These are phyloP conservation scores for Penicillium crystallinum DNA, from an alignment of 495 filamentous ascomycete genomes.

Conservation along the genomic window DNA sequence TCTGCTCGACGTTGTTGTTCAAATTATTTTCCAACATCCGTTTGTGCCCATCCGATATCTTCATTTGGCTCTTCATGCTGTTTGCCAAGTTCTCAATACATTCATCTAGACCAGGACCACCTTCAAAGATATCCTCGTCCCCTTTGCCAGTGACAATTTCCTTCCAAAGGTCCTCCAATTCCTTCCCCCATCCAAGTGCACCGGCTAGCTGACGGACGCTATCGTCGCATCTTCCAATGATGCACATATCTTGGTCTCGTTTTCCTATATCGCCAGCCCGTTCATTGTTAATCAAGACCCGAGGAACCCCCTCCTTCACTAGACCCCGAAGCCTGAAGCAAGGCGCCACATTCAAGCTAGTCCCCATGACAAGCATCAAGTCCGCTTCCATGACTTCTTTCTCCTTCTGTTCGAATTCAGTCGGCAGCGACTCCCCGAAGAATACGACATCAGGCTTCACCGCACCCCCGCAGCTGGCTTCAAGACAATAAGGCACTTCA, in stretches of 20 bases:
- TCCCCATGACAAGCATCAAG: conserved; percentile 80
- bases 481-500: conserved; percentile 61
- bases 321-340: conserved; percentile 64
- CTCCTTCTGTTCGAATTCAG: conserved; percentile 53
- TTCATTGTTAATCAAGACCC: conserved; percentile 78
- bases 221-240: conserved; percentile 66
- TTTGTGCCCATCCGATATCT: conserved; percentile 25
- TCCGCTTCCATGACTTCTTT: conserved; percentile 55
- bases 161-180: conserved; percentile 62
- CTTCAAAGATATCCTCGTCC: conserved; percentile 10
- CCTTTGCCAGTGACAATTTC: conserved; percentile 31
- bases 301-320: conserved; percentile 51
- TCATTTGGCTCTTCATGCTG: conserved; percentile 18
- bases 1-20: conserved; percentile 9
- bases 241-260: conserved; percentile 58
- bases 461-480: conserved; percentile 56
- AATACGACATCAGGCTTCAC: conserved; percentile 96
- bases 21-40: conserved; percentile 27
- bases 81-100: conserved; percentile 41
- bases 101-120: conserved; percentile 22
- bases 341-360: conserved; percentile 76
- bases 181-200: conserved; percentile 72
- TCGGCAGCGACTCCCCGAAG: conserved; percentile 76
- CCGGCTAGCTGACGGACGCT: conserved; percentile 71
- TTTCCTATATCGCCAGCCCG: conserved; percentile 65